Conservation (phyloP, 2,329 filamentous ascomycete genomes). For the Colletotrichum sp. region DNA sequence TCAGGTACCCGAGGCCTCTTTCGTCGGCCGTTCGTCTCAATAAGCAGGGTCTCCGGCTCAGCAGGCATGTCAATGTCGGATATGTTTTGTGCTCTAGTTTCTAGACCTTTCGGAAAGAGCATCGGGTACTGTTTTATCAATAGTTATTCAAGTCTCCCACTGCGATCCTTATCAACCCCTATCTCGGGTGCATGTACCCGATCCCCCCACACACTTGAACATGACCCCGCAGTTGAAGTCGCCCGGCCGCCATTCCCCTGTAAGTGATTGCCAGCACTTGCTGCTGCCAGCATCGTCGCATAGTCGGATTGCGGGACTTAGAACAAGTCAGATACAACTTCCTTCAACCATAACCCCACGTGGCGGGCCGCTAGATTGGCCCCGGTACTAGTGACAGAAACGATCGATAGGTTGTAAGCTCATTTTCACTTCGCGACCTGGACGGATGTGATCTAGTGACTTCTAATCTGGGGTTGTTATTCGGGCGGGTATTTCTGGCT, state of each 20-base stretch:
- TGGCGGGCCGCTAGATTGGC: background rate
- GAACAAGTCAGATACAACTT: background rate
- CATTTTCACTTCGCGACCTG: background rate
- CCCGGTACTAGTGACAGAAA: background rate
- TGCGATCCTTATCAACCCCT: background rate
- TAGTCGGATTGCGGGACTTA: background rate
- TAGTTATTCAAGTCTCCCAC: background rate
- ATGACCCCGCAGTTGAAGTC: background rate
- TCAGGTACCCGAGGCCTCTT: background rate
- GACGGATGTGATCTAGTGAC: too few relatives aligned
- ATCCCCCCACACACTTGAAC: background rate
- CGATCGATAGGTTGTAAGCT: background rate
- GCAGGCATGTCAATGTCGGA: background rate
- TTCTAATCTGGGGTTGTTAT: too few relatives aligned
- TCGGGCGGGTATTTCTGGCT: background rate
- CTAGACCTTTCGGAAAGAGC: background rate
- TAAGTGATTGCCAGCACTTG: background rate
- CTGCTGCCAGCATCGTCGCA: background rate
- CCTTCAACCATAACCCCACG: background rate
- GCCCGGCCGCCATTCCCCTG: too few relatives aligned
- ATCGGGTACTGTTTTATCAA: background rate
- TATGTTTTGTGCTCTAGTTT: background rate
- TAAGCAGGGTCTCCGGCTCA: rapidly evolving
- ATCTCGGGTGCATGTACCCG: background rate
- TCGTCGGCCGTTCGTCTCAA: background rate